Percentiles rank a stretch among this genome's conserved stretches.
phyloP scores from a whole-genome alignment of 139 green algal species.

The Chlorella sp. region DNA sequence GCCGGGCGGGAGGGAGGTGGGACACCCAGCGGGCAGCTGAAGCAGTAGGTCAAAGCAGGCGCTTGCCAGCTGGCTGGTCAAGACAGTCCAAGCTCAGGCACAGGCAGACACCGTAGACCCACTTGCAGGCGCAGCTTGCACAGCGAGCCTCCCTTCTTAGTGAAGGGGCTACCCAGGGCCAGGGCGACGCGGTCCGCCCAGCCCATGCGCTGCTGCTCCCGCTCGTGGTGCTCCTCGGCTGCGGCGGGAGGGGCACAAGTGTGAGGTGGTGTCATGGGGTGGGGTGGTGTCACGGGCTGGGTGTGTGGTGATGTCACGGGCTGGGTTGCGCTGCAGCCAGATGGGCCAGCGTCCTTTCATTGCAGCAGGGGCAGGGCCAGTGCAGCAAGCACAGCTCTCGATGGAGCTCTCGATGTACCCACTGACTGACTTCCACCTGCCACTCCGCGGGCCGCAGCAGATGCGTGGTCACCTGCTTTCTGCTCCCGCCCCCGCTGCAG shows the following conservation, averaged over 20 bases:
- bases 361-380: no score
- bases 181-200: neutral
- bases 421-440: neutral
- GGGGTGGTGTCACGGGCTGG: no score
- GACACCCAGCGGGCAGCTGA: no score
- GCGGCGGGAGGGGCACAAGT: neutral
- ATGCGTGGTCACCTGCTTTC: neutral
- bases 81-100: neutral
- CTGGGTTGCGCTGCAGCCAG: no score
- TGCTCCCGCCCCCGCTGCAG: no score
- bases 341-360: no score
- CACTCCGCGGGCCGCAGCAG: neutral
- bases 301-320: no score
- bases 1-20: neutral
- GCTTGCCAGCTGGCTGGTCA: neutral
- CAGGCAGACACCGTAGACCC: neutral
- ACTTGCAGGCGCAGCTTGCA: conserved; percentile 10
- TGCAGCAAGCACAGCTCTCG: no score
- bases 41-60: no score
- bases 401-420: no score
- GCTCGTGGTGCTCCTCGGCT: neutral
- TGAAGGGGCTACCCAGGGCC: neutral
- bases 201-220: neutral
- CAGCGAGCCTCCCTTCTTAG: neutral
- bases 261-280: no score